Evolutionary conservation across 2,329 filamentous ascomycete genomes (phyloP).

Genomic region (Pestalotiopsis sp.): DNA sequence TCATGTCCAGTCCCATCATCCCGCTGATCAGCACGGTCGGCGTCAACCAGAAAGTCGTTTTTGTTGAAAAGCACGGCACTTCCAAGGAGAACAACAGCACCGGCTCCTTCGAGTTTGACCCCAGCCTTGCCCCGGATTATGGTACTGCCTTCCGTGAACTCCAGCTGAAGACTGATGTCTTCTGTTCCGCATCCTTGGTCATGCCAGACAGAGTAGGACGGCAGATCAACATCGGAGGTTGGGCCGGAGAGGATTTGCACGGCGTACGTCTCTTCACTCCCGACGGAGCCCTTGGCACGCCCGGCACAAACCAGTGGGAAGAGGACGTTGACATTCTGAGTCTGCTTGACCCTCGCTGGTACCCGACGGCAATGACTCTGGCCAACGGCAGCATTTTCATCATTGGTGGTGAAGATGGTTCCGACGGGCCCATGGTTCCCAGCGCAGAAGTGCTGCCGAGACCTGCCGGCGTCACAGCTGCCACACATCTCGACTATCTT

Average conservation of each 20-base stretch:
- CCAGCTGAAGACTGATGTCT: constrained; percentile 59
- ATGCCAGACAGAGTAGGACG: constrained; percentile 61
- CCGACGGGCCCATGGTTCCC: constrained; percentile 52
- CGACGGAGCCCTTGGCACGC: constrained; percentile 49
- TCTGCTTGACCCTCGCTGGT: constrained; percentile 56
- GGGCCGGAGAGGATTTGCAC: constrained; percentile 55
- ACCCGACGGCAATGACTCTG: constrained; percentile 55
- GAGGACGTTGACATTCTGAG: constrained; percentile 50
- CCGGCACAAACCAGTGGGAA: constrained; percentile 56
- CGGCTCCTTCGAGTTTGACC: constrained; percentile 62
- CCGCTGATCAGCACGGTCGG: constrained; percentile 55
- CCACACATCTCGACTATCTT: constrained; percentile 54
- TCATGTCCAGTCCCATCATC: constrained; percentile 55
- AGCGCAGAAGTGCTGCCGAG: constrained; percentile 56
- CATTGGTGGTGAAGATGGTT: constrained; percentile 55
- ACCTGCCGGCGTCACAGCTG: constrained; percentile 37
- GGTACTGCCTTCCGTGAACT: constrained; percentile 54
- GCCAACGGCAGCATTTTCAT: constrained; percentile 59
- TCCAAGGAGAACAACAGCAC: constrained; percentile 57
- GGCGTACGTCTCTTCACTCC: constrained; percentile 60
- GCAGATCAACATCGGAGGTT: constrained; percentile 60
- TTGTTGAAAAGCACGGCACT: constrained; percentile 59
- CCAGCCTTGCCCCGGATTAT: constrained; percentile 44
- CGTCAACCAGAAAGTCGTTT: constrained; percentile 56
- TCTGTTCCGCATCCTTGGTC: constrained; percentile 60